Conservation (phyloP, 140 eudicot genomes). For the Ambrosia hybrid region DNA sequence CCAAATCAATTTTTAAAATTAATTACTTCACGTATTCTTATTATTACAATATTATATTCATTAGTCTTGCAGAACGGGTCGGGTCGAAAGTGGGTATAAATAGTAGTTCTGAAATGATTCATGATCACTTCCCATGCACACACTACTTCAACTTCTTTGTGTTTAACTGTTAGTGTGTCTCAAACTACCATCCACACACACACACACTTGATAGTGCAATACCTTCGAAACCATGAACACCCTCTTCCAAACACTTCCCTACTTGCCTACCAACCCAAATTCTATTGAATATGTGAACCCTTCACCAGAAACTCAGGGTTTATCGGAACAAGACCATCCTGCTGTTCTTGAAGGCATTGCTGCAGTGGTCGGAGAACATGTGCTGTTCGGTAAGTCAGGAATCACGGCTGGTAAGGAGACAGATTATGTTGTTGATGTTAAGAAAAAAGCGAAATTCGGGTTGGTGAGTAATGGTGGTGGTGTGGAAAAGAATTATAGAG, state of each 20-base stretch:
- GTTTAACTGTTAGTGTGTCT: no score
- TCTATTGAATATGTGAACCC: not conserved
- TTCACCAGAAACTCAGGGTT: slow-evolving; percentile 6
- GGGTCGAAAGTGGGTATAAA: slow-evolving; percentile 35
- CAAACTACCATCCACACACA: no score
- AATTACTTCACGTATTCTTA: not conserved
- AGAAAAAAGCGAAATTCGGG: slow-evolving; percentile 3
- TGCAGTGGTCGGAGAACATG: slow-evolving; percentile 69
- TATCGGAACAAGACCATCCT: slow-evolving; percentile 21
- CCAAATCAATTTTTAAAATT: no score
- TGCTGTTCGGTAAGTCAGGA: slow-evolving; percentile 47
- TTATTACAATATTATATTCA: not conserved
- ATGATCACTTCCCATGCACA: slow-evolving; percentile 44
- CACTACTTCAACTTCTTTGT: not conserved
- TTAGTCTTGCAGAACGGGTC: slow-evolving; percentile 8
- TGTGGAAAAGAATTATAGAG: slow-evolving; percentile 52
- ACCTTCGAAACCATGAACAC: slow-evolving; percentile 28
- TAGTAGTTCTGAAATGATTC: slow-evolving; percentile 21
- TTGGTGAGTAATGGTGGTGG: slow-evolving; percentile 1
- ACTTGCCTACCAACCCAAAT: no score
- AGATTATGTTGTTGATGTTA: not conserved
- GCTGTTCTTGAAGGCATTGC: slow-evolving; percentile 79
- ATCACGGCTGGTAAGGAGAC: not conserved
- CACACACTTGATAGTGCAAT: not conserved
- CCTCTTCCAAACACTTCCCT: not conserved